Evolutionary conservation across 352 stramenopile species (phyloP).

Genomic region (Peronospora destructor): DNA sequence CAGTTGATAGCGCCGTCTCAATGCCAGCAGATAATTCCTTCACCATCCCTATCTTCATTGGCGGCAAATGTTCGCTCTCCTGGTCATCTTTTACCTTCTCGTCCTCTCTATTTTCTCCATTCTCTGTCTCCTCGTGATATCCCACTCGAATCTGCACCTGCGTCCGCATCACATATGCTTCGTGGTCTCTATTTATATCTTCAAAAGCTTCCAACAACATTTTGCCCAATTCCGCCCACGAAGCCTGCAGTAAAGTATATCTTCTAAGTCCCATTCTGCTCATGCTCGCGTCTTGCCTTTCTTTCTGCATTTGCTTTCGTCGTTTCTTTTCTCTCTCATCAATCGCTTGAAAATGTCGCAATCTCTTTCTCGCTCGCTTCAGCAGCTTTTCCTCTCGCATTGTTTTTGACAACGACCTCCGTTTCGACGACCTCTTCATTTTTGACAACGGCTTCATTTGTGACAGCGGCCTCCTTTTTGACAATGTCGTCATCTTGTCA

Average conservation of each 20-base stretch:
- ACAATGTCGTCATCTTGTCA: constrained; percentile 4
- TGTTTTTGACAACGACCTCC: background rate
- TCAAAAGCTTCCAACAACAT: constrained; percentile 60
- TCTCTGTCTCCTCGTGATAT: constrained; percentile 12
- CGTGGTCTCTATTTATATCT: constrained; percentile 34
- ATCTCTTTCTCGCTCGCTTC: constrained; percentile 13
- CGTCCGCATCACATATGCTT: constrained; percentile 14
- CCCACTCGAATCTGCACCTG: constrained; percentile 24
- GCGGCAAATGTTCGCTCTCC: background rate
- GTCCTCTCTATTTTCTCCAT: background rate
- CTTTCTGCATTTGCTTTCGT: constrained; percentile 23
- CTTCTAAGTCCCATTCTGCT: constrained; percentile 9
- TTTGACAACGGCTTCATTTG: background rate
- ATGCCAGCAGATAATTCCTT: constrained; percentile 1
- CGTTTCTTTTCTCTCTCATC: constrained; percentile 20
- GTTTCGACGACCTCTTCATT: too few relatives aligned
- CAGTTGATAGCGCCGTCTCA: constrained; percentile 12
- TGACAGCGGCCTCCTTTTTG: background rate
- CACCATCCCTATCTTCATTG: background rate
- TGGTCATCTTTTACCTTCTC: constrained; percentile 1
- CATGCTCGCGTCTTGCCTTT: constrained; percentile 5
- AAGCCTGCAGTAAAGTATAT: constrained; percentile 40
- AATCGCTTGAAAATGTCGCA: constrained; percentile 26
- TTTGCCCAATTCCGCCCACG: constrained; percentile 50
- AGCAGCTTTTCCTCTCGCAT: constrained; percentile 7